Evolutionary conservation across 208 protist species (phyloP).

Genomic region (Trypanosoma lewisi): DNA sequence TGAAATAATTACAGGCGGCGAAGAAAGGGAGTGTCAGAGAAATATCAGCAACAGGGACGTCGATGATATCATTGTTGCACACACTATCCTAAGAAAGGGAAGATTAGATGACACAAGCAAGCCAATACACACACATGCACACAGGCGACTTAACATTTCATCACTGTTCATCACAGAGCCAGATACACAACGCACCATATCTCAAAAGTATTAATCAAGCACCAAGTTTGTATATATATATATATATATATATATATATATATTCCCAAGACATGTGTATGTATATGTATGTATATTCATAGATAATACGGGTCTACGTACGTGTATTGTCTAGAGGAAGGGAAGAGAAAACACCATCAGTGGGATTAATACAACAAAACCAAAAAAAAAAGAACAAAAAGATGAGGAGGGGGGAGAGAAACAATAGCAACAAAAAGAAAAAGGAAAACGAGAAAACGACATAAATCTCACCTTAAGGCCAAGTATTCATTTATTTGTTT

Average conservation of each 20-base stretch:
- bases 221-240: neutral
- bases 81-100: too few species aligned
- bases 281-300: neutral
- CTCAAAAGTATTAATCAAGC: neutral
- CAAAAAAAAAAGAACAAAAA: constrained; percentile 24
- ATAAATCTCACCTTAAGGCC: neutral
- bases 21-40: too few species aligned
- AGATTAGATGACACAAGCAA: too few species aligned
- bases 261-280: neutral
- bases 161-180: neutral
- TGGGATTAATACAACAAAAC: neutral
- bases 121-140: neutral
- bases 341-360: neutral
- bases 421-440: neutral
- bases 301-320: neutral
- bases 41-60: too few species aligned
- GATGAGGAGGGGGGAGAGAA: neutral
- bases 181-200: neutral
- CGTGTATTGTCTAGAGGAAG: neutral
- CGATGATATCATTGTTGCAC: too few species aligned
- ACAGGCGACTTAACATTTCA: neutral
- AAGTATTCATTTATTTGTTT: neutral
- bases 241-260: constrained; percentile 19
- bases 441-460: neutral
- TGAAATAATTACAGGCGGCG: too few species aligned